Conservation (phyloP, 768 basidiomycete species). For the Lanmaoa pseudosensibilis region DNA sequence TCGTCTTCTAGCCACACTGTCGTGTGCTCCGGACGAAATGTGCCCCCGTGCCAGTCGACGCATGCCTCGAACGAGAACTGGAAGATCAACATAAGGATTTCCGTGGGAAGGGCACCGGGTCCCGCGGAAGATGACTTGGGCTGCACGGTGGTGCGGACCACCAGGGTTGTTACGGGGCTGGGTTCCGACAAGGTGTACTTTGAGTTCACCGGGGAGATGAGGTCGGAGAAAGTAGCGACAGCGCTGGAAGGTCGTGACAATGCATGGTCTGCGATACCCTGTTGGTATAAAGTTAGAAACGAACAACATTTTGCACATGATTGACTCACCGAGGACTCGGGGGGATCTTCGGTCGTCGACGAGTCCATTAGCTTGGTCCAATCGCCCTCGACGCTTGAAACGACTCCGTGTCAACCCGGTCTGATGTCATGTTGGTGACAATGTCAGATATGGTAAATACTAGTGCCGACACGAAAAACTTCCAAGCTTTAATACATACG, state of each 20-base stretch:
- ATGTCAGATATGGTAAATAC: no score
- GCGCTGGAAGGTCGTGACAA: background rate
- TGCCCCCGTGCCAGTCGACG: background rate
- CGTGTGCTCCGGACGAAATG: background rate
- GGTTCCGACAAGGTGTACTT: background rate
- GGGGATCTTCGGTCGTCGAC: background rate
- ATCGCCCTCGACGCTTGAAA: no score
- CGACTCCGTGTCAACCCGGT: background rate
- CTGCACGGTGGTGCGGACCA: background rate
- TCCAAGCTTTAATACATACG: background rate
- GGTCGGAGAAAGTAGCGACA: background rate
- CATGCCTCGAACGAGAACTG: constrained; percentile 2
- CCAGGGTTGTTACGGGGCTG: background rate
- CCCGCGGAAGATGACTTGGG: background rate
- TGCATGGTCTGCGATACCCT: background rate
- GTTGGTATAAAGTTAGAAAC: background rate
- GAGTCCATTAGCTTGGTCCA: background rate
- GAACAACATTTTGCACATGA: background rate
- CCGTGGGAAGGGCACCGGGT: background rate
- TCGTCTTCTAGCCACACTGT: constrained; percentile 11
- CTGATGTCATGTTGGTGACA: no score
- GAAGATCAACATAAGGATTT: constrained; percentile 9
- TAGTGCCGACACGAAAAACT: background rate
- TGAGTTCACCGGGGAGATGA: background rate
- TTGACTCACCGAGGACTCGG: background rate